Evolutionary conservation across 768 basidiomycete species (phyloP).

Genomic region (Lactarius vividus): DNA sequence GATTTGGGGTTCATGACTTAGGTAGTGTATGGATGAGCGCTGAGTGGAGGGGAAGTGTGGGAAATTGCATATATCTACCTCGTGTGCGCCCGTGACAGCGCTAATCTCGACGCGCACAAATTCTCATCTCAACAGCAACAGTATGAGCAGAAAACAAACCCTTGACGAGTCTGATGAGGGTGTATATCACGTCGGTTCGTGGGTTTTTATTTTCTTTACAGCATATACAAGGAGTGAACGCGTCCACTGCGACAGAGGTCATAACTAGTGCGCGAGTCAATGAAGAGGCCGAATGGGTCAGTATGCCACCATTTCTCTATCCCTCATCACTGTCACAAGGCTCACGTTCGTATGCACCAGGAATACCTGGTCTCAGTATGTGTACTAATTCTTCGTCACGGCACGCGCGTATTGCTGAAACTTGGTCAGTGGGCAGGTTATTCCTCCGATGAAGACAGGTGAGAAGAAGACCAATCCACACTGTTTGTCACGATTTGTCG

Average conservation of each 20-base stretch:
- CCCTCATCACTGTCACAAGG: background rate
- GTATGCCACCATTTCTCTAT: conserved; percentile 27
- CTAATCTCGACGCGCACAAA: background rate
- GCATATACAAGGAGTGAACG: background rate
- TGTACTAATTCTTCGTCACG: background rate
- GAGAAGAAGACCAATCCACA: conserved; percentile 19
- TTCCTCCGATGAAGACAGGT: conserved; percentile 56
- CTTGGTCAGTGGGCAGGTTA: conserved; percentile 63
- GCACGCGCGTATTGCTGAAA: conserved; percentile 1
- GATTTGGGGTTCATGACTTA: conserved; percentile 43
- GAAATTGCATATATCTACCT: background rate
- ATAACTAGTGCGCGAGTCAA: conserved; percentile 56
- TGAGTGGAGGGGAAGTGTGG: background rate
- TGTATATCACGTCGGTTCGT: conserved; percentile 32
- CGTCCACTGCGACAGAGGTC: conserved; percentile 46
- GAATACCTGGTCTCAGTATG: conserved; percentile 68
- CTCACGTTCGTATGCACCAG: conserved; percentile 35
- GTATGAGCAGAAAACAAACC: conserved; percentile 5
- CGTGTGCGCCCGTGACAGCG: background rate
- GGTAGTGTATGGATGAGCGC: background rate
- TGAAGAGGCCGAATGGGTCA: conserved; percentile 51
- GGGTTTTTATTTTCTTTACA: background rate
- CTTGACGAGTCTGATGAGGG: conserved; percentile 23
- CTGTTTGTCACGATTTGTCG: conserved; percentile 8
- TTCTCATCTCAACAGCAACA: background rate